These are phyloP conservation scores for Pestalotiopsis sp. DNA, from an alignment of 2,329 filamentous ascomycete species.

Conservation along the genomic window DNA sequence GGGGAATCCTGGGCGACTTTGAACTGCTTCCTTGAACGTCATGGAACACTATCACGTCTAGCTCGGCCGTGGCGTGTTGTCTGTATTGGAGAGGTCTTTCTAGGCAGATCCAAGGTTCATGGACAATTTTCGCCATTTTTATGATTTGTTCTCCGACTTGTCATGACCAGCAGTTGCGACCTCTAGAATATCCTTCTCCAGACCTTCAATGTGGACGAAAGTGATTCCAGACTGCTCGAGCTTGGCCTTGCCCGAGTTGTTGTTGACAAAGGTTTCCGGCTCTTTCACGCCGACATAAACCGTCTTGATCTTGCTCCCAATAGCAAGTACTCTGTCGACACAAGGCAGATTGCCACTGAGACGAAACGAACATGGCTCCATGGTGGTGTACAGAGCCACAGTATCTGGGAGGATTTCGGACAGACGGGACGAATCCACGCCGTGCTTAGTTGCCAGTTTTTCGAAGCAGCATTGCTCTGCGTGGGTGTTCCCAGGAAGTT, in stretches of 20 bases:
- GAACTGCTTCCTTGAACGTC: background rate
- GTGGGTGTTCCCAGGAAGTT: conserved; percentile 91
- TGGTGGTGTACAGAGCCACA: conserved; percentile 82
- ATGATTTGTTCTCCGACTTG: conserved; percentile 25
- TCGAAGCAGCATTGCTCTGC: conserved; percentile 90
- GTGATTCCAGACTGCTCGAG: conserved; percentile 74
- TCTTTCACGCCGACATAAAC: conserved; percentile 90
- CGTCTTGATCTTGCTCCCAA: conserved; percentile 65
- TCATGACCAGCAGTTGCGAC: conserved; percentile 84
- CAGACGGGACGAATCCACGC: conserved; percentile 57
- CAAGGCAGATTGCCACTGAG: conserved; percentile 77
- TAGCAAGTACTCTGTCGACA: conserved; percentile 74
- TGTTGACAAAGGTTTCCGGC: conserved; percentile 85
- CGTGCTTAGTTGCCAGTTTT: conserved; percentile 63
- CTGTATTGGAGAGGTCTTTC: background rate
- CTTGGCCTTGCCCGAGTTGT: conserved; percentile 74
- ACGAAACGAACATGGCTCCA: conserved; percentile 81
- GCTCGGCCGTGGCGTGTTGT: background rate
- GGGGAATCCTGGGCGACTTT: background rate
- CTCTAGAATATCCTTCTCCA: conserved; percentile 79
- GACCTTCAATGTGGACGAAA: conserved; percentile 71
- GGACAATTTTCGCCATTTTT: background rate
- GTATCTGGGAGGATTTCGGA: conserved; percentile 52
- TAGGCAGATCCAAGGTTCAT: background rate
- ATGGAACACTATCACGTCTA: no score